A percentile compares a stretch with the other conserved stretches of the same genome.
Evolutionary conservation across 306 rosid genomes (phyloP).

Genomic region (Malus fusca): DNA sequence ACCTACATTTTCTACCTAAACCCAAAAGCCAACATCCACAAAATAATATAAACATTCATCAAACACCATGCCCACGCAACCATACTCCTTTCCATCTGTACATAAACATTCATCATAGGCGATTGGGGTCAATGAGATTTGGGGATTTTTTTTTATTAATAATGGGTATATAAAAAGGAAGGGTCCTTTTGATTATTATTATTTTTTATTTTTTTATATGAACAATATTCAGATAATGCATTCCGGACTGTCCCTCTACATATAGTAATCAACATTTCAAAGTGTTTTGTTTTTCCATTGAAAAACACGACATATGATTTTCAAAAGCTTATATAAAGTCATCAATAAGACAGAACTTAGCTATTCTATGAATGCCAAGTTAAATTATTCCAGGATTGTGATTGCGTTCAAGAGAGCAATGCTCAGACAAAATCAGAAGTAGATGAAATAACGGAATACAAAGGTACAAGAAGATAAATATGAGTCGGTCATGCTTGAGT

Average conservation of each 20-base stretch:
- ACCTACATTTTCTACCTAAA: no score
- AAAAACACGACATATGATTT: neutral
- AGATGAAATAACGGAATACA: constrained; percentile 14
- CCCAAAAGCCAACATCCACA: no score
- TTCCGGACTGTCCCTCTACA: neutral
- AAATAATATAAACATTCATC: no score
- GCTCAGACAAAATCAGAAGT: constrained; percentile 2
- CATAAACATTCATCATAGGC: no score
- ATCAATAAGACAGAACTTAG: neutral
- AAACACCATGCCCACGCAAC: no score
- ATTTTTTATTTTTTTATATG: neutral
- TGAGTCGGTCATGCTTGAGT: constrained; percentile 35
- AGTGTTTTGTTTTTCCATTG: neutral
- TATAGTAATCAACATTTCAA: no score
- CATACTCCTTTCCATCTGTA: no score
- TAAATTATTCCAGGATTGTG: neutral
- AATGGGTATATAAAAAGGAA: no score
- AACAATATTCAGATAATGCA: neutral
- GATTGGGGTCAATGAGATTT: no score
- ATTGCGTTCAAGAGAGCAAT: neutral
- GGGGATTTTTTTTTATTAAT: no score
- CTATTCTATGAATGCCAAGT: neutral
- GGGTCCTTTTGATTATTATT: no score
- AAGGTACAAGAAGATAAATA: constrained; percentile 4
- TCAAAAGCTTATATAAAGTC: neutral